Percentiles rank a stretch among this genome's conserved stretches.
Evolutionary conservation across 2,329 filamentous ascomycete species (phyloP).

Genomic region (Colletotrichum tanaceti): DNA sequence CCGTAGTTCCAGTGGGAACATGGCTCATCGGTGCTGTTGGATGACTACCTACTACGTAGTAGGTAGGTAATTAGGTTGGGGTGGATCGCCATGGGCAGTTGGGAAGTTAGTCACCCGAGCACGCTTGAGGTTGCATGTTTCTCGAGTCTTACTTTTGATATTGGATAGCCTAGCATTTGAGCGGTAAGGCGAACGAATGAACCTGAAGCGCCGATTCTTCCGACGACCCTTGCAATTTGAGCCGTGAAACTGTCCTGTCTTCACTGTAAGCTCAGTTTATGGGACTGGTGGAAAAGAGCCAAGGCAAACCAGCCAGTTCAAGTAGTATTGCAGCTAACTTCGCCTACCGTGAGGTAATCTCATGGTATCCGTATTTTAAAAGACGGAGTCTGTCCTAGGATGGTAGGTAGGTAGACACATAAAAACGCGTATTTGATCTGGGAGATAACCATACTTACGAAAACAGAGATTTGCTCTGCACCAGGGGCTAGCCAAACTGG

Average conservation of each 20-base stretch:
- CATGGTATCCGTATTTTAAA: constrained; percentile 2
- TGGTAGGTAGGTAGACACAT: constrained; percentile 14
- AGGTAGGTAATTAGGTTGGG: too few relatives aligned
- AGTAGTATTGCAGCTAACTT: constrained; percentile 27
- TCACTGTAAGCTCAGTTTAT: neutral
- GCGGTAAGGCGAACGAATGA: constrained; percentile 21
- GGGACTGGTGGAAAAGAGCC: neutral
- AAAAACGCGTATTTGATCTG: constrained; percentile 7
- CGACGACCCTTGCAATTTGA: constrained; percentile 11
- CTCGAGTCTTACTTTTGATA: neutral
- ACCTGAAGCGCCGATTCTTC: constrained; percentile 28
- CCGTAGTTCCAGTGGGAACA: neutral
- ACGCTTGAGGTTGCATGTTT: constrained; percentile 13
- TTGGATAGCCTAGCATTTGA: constrained; percentile 3
- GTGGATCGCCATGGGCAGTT: neutral
- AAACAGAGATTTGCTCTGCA: neutral
- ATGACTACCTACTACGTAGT: too few relatives aligned
- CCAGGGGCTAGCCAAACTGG: constrained; percentile 13
- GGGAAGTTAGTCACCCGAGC: constrained; percentile 30
- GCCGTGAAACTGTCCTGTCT: neutral
- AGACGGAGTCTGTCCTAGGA: constrained; percentile 4
- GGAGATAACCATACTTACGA: too few relatives aligned
- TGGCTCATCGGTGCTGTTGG: neutral
- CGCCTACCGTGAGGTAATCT: constrained; percentile 31
- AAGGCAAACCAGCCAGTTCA: neutral